Conservation (phyloP, 768 basidiomycete genomes). For the Tylopilus felleus region DNA sequence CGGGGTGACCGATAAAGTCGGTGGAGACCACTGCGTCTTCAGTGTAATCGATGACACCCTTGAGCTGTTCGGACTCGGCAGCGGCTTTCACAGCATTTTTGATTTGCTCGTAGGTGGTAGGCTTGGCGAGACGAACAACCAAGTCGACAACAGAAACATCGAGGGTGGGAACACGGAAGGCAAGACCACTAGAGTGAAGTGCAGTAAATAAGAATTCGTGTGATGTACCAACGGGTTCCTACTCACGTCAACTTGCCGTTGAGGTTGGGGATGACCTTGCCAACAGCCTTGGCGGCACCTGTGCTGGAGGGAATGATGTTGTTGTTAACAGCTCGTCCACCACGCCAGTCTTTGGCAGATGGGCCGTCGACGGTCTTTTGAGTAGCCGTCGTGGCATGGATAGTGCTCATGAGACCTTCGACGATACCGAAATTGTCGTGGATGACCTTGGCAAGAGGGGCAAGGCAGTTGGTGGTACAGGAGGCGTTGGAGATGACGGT, state of each 20-base stretch:
- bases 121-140: constrained; percentile 86
- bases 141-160: constrained; percentile 99
- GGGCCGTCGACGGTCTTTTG: constrained; percentile 95
- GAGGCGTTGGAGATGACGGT: constrained; percentile 97
- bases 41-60: constrained; percentile 85
- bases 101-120: constrained; percentile 86
- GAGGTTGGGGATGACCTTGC: constrained; percentile 93
- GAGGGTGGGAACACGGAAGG: constrained; percentile 96
- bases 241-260: constrained; percentile 97
- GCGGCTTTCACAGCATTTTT: constrained; percentile 82
- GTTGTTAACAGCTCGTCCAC: constrained; percentile 91
- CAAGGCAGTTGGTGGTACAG: constrained; percentile 99
- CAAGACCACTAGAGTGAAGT: constrained; percentile 58
- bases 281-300: constrained; percentile 98
- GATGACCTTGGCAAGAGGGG: constrained; percentile 98
- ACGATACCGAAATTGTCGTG: constrained; percentile 95
- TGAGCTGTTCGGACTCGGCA: constrained; percentile 55
- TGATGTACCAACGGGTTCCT: background rate
- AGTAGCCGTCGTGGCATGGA: constrained; percentile 95
- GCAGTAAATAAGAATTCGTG: constrained; percentile 3
- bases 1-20: constrained; percentile 78
- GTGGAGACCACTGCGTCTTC: constrained; percentile 92
- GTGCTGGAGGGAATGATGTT: constrained; percentile 99
- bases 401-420: constrained; percentile 98
- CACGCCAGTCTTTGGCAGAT: constrained; percentile 95